Conservation (phyloP, 2,329 filamentous ascomycete species). For the Xylariaceae sp. region DNA sequence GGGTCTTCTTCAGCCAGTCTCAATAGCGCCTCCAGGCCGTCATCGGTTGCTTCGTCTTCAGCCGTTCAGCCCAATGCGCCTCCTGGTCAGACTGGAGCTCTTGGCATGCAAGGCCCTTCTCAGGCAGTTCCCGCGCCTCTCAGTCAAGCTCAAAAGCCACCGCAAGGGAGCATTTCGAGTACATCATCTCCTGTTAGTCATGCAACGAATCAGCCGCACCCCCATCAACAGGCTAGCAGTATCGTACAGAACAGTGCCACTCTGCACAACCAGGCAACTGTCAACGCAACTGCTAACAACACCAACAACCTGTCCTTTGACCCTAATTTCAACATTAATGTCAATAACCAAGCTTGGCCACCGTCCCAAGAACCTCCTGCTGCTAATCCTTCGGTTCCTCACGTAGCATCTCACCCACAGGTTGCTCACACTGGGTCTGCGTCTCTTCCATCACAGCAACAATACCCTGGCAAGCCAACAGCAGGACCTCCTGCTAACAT, state of each 20-base stretch:
- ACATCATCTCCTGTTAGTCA: no score
- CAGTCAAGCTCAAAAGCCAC: constrained; percentile 2
- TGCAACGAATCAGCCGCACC: not conserved
- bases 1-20: not conserved
- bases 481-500: no score
- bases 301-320: not conserved
- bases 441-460: no score
- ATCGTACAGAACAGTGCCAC: no score
- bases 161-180: no score
- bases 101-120: not conserved
- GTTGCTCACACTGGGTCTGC: no score
- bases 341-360: not conserved
- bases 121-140: no score
- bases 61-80: not conserved
- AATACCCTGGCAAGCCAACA: no score
- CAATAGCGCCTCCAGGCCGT: constrained; percentile 1
- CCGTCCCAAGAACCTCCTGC: constrained; percentile 3
- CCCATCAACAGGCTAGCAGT: constrained; percentile 2
- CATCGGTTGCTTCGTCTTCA: not conserved
- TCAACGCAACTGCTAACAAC: no score
- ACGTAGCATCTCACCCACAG: no score
- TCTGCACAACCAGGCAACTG: no score
- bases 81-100: constrained; percentile 1
- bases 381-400: no score
- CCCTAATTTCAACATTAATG: not conserved